Conservation (phyloP, 164 flowering plant species). For the Houttuynia cordata region DNA sequence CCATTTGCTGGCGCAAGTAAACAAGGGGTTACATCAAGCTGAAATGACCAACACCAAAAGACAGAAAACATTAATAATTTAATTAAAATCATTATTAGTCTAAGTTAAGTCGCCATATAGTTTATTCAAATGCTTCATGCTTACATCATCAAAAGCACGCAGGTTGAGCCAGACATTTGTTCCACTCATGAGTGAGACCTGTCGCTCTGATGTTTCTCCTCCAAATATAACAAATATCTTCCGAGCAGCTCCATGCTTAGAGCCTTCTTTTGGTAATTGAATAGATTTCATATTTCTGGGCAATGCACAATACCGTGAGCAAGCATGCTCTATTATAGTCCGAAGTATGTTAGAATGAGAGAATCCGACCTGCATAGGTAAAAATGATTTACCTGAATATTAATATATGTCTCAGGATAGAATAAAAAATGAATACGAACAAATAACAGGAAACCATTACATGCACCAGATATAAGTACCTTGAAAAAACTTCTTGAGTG, state of each 20-base stretch:
- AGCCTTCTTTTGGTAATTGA: conserved; percentile 9
- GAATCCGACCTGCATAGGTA: conserved; percentile 56
- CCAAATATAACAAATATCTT: conserved; percentile 83
- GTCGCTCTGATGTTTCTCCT: conserved; percentile 85
- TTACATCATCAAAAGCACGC: conserved; percentile 76
- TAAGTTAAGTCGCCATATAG: too few species aligned
- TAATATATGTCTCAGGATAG: not conserved
- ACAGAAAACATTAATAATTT: not conserved
- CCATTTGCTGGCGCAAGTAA: conserved; percentile 53
- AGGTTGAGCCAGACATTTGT: conserved; percentile 92
- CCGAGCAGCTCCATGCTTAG: conserved; percentile 12
- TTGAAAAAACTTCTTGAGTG: too few species aligned
- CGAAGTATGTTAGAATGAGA: conserved; percentile 79
- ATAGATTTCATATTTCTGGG: conserved; percentile 24
- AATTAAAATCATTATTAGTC: too few species aligned
- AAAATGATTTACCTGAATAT: not conserved
- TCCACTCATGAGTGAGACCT: conserved; percentile 95
- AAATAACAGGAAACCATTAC: too few species aligned
- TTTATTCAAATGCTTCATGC: conserved; percentile 7
- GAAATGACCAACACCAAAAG: conserved; percentile 15
- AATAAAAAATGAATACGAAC: too few species aligned
- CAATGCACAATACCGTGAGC: conserved; percentile 36
- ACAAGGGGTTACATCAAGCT: conserved; percentile 85
- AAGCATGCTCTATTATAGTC: conserved; percentile 65
- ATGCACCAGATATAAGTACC: too few species aligned